Conservation (phyloP, 1,139 yeast species). For the Hanseniaspora sp. region DNA sequence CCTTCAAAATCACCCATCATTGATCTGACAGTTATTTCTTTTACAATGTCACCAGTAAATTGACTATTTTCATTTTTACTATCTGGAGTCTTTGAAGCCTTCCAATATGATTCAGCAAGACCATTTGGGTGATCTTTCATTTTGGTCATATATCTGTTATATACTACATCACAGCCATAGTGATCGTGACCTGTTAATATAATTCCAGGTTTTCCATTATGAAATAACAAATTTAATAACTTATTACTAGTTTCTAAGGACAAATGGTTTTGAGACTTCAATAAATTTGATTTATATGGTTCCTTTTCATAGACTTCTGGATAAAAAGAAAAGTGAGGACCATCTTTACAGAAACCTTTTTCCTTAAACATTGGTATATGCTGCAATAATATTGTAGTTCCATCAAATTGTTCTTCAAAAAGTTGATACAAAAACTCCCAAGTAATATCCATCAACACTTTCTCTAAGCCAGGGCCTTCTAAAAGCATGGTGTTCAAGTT, state of each 20-base stretch:
- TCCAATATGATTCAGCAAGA: conserved; percentile 36
- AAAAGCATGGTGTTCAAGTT: conserved; percentile 71
- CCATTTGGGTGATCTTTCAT: conserved; percentile 23
- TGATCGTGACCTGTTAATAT: conserved; percentile 94
- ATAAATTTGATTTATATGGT: conserved; percentile 55
- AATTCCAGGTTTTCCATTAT: conserved; percentile 56
- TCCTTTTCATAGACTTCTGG: conserved; percentile 42
- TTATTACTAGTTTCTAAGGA: conserved; percentile 53
- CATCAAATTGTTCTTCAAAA: conserved; percentile 45
- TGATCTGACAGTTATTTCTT: conserved; percentile 77
- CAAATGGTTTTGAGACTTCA: conserved; percentile 82
- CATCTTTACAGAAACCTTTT: conserved; percentile 75
- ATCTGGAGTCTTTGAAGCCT: conserved; percentile 37
- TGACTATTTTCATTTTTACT: conserved; percentile 28
- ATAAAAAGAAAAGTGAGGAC: conserved; percentile 62
- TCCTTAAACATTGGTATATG: conserved; percentile 82
- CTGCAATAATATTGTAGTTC: conserved; percentile 72
- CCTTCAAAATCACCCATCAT: conserved; percentile 97
- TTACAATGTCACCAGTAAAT: conserved; percentile 28
- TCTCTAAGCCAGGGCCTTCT: conserved; percentile 84
- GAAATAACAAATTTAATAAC: conserved; percentile 59
- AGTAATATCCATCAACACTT: conserved; percentile 53
- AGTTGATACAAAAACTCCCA: conserved; percentile 60
- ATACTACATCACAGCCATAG: conserved; percentile 74
- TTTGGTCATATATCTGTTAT: conserved; percentile 35